Conservation (phyloP, 768 basidiomycete species). For the Tubosaeta sp. region DNA sequence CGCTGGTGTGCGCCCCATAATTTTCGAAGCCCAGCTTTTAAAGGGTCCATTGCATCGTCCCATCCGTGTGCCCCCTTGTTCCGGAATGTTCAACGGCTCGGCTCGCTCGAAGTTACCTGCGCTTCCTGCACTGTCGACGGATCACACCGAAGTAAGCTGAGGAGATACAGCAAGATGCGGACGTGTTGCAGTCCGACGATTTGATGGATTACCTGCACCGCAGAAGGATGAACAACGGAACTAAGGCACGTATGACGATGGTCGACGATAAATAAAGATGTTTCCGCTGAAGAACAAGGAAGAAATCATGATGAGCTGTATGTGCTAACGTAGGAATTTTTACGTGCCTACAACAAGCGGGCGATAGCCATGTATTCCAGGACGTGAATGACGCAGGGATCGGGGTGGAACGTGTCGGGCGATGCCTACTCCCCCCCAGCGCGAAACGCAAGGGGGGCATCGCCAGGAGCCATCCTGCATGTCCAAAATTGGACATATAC, state of each 20-base stretch:
- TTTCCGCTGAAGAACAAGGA: neutral
- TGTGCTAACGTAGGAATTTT: neutral
- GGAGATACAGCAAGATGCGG: conserved; percentile 17
- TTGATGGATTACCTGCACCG: conserved; percentile 2
- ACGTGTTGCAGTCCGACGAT: neutral
- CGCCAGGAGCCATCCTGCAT: conserved; percentile 7
- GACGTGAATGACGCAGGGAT: neutral
- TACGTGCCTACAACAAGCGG: neutral
- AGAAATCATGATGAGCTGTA: neutral
- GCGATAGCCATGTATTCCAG: conserved; percentile 5
- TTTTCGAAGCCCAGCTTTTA: neutral
- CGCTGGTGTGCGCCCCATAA: neutral
- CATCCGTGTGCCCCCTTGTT: neutral
- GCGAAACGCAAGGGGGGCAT: neutral
- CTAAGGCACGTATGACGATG: neutral
- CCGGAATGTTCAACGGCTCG: conserved; percentile 10
- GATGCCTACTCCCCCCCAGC: neutral
- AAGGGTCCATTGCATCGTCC: conserved; percentile 1
- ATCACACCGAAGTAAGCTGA: neutral
- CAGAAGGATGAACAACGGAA: neutral
- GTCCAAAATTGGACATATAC: conserved; percentile 1
- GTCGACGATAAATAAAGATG: neutral
- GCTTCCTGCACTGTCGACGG: conserved; percentile 1
- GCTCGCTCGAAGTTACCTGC: conserved; percentile 1
- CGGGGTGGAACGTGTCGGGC: conserved; percentile 2